phyloP scores from a whole-genome alignment of 2,329 filamentous ascomycete species.

The Plectosphaerella cucumerina region DNA sequence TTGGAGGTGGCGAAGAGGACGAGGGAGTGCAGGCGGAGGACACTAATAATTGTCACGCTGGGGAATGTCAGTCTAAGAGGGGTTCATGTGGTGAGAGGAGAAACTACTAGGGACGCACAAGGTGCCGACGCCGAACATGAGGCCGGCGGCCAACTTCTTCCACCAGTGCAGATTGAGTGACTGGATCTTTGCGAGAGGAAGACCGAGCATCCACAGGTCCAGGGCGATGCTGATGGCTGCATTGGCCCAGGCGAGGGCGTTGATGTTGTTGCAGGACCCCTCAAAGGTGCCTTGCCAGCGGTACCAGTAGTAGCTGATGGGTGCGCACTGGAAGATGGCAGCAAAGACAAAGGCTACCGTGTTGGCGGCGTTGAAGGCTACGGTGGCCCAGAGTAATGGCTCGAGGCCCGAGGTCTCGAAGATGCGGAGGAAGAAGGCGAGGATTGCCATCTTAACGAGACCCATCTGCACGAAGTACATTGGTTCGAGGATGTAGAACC shows the following conservation, averaged over 20 bases:
- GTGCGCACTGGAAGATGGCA: conserved; percentile 32
- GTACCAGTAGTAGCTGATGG: conserved; percentile 34
- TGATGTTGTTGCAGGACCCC: conserved; percentile 36
- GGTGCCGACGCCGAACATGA: conserved; percentile 40
- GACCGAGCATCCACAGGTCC: conserved; percentile 36
- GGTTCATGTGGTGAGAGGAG: no score
- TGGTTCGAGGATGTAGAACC: conserved; percentile 28
- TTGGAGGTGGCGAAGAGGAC: conserved; percentile 10
- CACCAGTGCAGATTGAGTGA: conserved; percentile 28
- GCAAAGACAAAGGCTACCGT: conserved; percentile 25
- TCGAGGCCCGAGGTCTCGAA: conserved; percentile 27
- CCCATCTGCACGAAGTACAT: conserved; percentile 33
- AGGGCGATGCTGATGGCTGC: conserved; percentile 35
- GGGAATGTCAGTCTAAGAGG: neutral
- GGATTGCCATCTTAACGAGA: conserved; percentile 33
- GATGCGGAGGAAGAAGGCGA: conserved; percentile 37
- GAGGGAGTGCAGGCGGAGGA: conserved; percentile 13
- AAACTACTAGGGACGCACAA: conserved; percentile 25
- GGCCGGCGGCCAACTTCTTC: conserved; percentile 35
- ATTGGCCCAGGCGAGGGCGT: conserved; percentile 35
- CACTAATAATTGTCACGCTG: conserved; percentile 16
- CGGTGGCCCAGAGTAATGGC: conserved; percentile 25
- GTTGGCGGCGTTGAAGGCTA: conserved; percentile 23
- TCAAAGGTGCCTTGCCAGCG: conserved; percentile 33
- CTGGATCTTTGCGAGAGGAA: conserved; percentile 33